Evolutionary conservation across 1,139 yeast species (phyloP).

Genomic region (Candida sp.): DNA sequence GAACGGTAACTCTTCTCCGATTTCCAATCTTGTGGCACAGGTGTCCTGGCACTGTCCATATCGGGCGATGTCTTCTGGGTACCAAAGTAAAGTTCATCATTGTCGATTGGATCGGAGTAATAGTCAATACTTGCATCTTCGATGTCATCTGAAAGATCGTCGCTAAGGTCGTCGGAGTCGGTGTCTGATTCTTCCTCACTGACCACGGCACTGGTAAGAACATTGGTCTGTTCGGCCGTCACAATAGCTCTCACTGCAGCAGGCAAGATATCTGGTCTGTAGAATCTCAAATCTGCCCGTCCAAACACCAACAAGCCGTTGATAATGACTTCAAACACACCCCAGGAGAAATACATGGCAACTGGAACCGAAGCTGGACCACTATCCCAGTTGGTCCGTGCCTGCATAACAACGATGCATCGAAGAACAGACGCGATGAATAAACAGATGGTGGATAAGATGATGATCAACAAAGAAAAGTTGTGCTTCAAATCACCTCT

Average conservation of each 20-base stretch:
- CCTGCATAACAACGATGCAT: slow-evolving; percentile 35
- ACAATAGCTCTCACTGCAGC: slow-evolving; percentile 38
- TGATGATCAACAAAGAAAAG: slow-evolving; percentile 35
- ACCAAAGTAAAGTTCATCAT: slow-evolving; percentile 1
- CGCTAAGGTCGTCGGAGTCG: not conserved
- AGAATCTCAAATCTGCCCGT: slow-evolving; percentile 51
- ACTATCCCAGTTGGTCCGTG: slow-evolving; percentile 20
- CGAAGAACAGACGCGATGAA: slow-evolving; percentile 37
- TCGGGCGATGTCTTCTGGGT: not conserved
- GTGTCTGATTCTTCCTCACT: slow-evolving; percentile 2
- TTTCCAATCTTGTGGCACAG: not conserved
- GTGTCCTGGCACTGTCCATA: not conserved
- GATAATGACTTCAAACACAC: slow-evolving; percentile 39
- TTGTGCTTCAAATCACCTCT: slow-evolving; percentile 45
- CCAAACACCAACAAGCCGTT: slow-evolving; percentile 42
- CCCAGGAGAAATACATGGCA: slow-evolving; percentile 44
- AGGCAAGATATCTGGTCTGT: slow-evolving; percentile 49
- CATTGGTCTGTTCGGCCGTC: slow-evolving; percentile 48
- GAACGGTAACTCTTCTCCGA: not conserved
- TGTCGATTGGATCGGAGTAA: not conserved
- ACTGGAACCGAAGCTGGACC: slow-evolving; percentile 28
- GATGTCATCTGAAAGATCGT: not conserved
- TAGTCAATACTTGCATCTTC: not conserved
- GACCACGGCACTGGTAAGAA: not conserved
- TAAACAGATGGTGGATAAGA: slow-evolving; percentile 34